phyloP scores from a whole-genome alignment of 306 rosid species.

The Citrullus mucosospermus region DNA sequence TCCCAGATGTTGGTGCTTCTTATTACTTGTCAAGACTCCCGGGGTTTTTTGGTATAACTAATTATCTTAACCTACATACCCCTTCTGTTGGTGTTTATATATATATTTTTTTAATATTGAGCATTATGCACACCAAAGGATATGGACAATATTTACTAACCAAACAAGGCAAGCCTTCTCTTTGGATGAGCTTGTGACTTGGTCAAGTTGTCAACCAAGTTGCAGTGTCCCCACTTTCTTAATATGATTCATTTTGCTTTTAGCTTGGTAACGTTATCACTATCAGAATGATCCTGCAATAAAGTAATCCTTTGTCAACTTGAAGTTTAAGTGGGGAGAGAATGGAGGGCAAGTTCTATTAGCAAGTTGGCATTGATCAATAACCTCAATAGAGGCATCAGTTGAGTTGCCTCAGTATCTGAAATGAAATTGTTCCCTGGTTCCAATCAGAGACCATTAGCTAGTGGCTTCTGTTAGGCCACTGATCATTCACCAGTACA shows the following conservation, averaged over 20 bases:
- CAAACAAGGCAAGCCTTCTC: background rate
- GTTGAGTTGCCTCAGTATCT: background rate
- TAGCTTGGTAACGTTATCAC: background rate
- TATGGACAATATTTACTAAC: background rate
- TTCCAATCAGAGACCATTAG: background rate
- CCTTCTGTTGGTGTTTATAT: background rate
- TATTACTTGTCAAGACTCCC: conserved; percentile 84
- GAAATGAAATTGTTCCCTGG: background rate
- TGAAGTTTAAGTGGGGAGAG: background rate
- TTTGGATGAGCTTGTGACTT: background rate
- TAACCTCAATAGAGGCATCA: background rate
- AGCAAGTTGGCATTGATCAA: background rate
- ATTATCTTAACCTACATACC: background rate
- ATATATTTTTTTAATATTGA: background rate
- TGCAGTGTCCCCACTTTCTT: background rate
- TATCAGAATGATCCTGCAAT: background rate
- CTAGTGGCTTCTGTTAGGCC: background rate
- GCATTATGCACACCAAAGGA: background rate
- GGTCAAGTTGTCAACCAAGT: background rate
- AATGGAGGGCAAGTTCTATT: background rate
- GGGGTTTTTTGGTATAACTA: conserved; percentile 72
- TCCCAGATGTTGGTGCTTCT: conserved; percentile 91
- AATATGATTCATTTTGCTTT: background rate
- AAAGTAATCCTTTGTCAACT: background rate
- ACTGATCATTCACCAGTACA: too few species aligned